phyloP scores from a whole-genome alignment of 2,329 filamentous ascomycete species.

The Plenodomus biglobosus region DNA sequence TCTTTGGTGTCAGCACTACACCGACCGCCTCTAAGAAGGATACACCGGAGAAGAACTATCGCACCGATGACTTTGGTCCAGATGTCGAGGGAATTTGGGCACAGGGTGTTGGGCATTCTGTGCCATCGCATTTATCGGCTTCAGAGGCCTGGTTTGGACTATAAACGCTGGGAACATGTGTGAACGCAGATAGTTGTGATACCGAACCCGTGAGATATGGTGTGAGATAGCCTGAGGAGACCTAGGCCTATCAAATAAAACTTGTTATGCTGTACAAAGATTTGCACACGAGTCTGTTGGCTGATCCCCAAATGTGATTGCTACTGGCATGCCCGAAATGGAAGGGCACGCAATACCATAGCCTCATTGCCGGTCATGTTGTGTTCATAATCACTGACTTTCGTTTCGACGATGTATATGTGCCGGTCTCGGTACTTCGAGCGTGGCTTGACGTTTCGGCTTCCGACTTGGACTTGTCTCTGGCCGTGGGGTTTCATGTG shows the following conservation, averaged over 20 bases:
- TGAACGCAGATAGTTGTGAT: too few relatives aligned
- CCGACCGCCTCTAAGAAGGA: conserved; percentile 26
- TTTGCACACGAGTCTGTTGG: too few relatives aligned
- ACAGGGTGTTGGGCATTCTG: conserved; percentile 30
- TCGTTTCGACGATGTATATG: conserved; percentile 12
- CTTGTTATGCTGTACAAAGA: too few relatives aligned
- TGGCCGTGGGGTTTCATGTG: conserved; percentile 7
- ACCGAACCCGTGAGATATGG: too few relatives aligned
- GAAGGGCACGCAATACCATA: too few relatives aligned
- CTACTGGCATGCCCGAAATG: too few relatives aligned
- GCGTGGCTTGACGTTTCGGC: conserved; percentile 19
- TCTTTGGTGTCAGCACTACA: conserved; percentile 28
- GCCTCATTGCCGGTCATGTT: too few relatives aligned
- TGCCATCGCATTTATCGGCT: conserved; percentile 26
- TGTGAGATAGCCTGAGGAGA: too few relatives aligned
- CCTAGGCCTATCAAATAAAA: too few relatives aligned
- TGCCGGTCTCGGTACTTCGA: conserved; percentile 24
- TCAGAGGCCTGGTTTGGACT: conserved; percentile 36
- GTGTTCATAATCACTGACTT: neutral
- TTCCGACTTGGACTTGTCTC: conserved; percentile 14
- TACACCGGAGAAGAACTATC: conserved; percentile 34
- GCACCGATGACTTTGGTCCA: conserved; percentile 33
- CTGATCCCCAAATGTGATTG: too few relatives aligned
- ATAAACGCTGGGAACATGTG: conserved; percentile 6
- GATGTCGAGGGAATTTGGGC: conserved; percentile 34